A percentile compares a stretch with the other conserved stretches of the same genome.
Conservation (phyloP, 2,329 filamentous ascomycete species). For the Fusarium sp. region DNA sequence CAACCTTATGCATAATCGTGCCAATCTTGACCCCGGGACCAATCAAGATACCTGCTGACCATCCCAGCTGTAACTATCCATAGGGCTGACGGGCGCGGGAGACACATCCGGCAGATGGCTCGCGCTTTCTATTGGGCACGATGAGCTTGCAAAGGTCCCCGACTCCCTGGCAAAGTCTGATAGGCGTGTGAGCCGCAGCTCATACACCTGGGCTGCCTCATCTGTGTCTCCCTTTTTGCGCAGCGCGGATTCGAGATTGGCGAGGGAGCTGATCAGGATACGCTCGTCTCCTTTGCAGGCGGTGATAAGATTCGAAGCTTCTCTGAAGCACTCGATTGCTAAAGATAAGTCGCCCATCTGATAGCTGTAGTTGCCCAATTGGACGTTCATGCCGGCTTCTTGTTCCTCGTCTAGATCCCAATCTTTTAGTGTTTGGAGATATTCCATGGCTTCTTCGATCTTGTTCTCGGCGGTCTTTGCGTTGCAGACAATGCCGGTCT, state of each 20-base stretch:
- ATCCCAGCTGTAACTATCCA: slow-evolving; percentile 30
- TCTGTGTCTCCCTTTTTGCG: slow-evolving; percentile 38
- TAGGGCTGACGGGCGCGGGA: slow-evolving; percentile 28
- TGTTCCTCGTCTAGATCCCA: slow-evolving; percentile 49
- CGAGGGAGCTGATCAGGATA: slow-evolving; percentile 49
- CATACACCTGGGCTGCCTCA: slow-evolving; percentile 45
- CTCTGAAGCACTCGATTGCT: slow-evolving; percentile 48
- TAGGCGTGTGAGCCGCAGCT: slow-evolving; percentile 47
- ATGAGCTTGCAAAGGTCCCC: slow-evolving; percentile 37
- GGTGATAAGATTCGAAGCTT: slow-evolving; percentile 47
- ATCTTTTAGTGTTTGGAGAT: slow-evolving; percentile 46
- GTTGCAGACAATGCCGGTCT: slow-evolving; percentile 48
- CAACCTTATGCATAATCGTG: neutral
- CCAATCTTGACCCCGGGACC: slow-evolving; percentile 34
- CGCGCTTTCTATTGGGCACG: neutral
- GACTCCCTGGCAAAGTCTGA: slow-evolving; percentile 48
- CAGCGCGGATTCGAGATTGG: slow-evolving; percentile 50
- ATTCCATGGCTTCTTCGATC: slow-evolving; percentile 48
- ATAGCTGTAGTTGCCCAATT: slow-evolving; percentile 50
- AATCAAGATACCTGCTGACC: slow-evolving; percentile 39
- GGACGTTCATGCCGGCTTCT: slow-evolving; percentile 48
- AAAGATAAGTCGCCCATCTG: slow-evolving; percentile 44
- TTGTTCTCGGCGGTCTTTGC: slow-evolving; percentile 48
- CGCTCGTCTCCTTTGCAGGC: slow-evolving; percentile 49
- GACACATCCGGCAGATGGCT: slow-evolving; percentile 31